Evolutionary conservation across 768 basidiomycete species (phyloP), one percentile per base, ranked within the genome.

Genomic region (Lactifluus echinatus): DNA sequence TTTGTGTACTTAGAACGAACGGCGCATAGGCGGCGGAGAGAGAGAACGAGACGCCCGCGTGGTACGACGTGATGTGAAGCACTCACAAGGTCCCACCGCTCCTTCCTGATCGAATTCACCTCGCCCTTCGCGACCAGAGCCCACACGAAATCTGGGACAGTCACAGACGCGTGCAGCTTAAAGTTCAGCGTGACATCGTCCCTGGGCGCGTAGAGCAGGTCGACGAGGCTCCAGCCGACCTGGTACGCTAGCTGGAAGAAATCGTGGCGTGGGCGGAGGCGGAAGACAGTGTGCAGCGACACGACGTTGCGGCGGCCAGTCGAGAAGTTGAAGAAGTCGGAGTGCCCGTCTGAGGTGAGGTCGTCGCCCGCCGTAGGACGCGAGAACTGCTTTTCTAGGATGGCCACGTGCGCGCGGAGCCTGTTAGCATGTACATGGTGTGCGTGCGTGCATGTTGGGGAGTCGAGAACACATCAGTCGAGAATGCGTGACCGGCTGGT

Each of bases 31-130:
- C 39, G 24, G 44, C 36, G 15, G 24, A 45, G 19, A 57, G 40
- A 42, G 17, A 8, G 29, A 51, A 26, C 45, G 14, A 34, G 4
- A 34, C n/a, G n/a, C n/a, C n/a, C n/a, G n/a, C n/a, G n/a, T n/a
- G n/a, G n/a, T n/a, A 21, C 28, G 31, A 21, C 7, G 24, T 14
- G 15, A 11, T 2, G 40, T 45, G n/a, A 43, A 48, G 53, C n/a
- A 76, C 85, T 66, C 56, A 95, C 93, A 69, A 94, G 70, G 68
- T 95, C 93, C 89, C 90, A 96, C 60, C 93, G 79, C 56, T 76
- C 71, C 54, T 83, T 76, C 69, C 82, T 85, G 65, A 91, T 79
- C 34, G 74, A 73, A 55, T 78, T 71, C 60, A 94, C 75, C 63
- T 90, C 87, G 56, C 85, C 81, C 74, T 94, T 96, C 33, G 80